phyloP scores from a whole-genome alignment of 2,329 filamentous ascomycete species.

The Fusarium algeriense region DNA sequence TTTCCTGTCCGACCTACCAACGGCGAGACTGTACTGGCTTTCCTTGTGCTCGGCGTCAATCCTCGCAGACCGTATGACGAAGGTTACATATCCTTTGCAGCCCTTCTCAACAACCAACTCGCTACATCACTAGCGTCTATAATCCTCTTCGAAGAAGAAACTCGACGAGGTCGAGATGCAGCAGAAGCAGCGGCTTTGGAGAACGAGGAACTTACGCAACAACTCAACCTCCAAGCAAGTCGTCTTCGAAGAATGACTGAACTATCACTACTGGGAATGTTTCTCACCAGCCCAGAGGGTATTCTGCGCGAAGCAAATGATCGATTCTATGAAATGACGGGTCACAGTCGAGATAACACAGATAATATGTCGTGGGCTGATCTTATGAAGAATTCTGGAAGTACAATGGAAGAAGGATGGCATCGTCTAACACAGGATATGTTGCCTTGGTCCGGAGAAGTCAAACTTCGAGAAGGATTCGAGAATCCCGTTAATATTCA shows the following conservation, averaged over 20 bases:
- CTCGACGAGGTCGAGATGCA: slow-evolving; percentile 59
- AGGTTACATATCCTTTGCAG: slow-evolving; percentile 72
- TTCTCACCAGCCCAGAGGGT: slow-evolving; percentile 55
- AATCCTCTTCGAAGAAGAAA: slow-evolving; percentile 74
- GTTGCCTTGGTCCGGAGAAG: slow-evolving; percentile 55
- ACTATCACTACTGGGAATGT: slow-evolving; percentile 54
- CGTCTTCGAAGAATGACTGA: slow-evolving; percentile 55
- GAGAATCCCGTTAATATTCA: slow-evolving; percentile 14
- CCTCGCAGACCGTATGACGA: slow-evolving; percentile 76
- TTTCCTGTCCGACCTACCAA: slow-evolving; percentile 75
- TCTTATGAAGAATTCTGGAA: slow-evolving; percentile 53
- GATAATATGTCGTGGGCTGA: slow-evolving; percentile 58
- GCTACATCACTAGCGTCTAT: slow-evolving; percentile 73
- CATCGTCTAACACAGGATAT: slow-evolving; percentile 50
- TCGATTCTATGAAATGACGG: slow-evolving; percentile 62
- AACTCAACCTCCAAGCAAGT: slow-evolving; percentile 53
- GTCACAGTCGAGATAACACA: slow-evolving; percentile 53
- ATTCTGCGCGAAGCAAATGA: slow-evolving; percentile 60
- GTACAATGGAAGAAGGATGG: slow-evolving; percentile 55
- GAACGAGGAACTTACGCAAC: slow-evolving; percentile 51
- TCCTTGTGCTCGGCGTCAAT: slow-evolving; percentile 76
- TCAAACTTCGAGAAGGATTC: slow-evolving; percentile 54
- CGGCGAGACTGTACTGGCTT: slow-evolving; percentile 72
- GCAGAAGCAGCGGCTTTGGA: slow-evolving; percentile 53
- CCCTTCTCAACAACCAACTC: slow-evolving; percentile 59